Percentiles rank a stretch among this genome's conserved stretches.
phyloP scores from a whole-genome alignment of 352 stramenopile genomes.

The Pythium phragmitis region DNA sequence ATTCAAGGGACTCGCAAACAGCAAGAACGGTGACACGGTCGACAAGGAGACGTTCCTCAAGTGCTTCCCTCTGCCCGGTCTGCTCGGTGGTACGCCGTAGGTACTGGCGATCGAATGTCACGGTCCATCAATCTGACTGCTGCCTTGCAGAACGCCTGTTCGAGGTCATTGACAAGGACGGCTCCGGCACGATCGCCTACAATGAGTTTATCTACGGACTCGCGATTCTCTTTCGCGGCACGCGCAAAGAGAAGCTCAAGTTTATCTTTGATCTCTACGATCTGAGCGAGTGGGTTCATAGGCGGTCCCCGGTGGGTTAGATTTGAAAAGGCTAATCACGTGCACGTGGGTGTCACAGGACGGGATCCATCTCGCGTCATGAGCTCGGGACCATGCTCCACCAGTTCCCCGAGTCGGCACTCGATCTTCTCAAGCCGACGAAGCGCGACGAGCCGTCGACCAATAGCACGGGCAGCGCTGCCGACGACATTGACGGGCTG shows the following conservation, averaged over 20 bases:
- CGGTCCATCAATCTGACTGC: neutral
- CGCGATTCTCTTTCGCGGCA: slow-evolving; percentile 82
- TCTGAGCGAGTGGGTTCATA: slow-evolving; percentile 57
- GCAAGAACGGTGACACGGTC: slow-evolving; percentile 63
- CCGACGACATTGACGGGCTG: slow-evolving; percentile 76
- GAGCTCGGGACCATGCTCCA: slow-evolving; percentile 86
- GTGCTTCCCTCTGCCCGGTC: slow-evolving; percentile 89
- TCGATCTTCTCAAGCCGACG: slow-evolving; percentile 58
- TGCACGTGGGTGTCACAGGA: slow-evolving; percentile 31
- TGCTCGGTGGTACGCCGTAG: slow-evolving; percentile 64
- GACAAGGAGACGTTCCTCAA: slow-evolving; percentile 95
- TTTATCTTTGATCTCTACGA: slow-evolving; percentile 95
- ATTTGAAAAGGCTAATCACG: neutral
- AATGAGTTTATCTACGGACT: slow-evolving; percentile 92
- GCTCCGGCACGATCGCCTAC: slow-evolving; percentile 85
- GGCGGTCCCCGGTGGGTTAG: neutral
- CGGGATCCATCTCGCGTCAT: slow-evolving; percentile 82
- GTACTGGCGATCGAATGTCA: neutral
- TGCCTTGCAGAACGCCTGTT: slow-evolving; percentile 80
- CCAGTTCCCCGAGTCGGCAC: slow-evolving; percentile 74
- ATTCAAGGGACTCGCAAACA: slow-evolving; percentile 71
- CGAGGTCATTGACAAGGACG: slow-evolving; percentile 90
- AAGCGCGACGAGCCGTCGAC: slow-evolving; percentile 29
- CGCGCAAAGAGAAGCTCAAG: slow-evolving; percentile 88
- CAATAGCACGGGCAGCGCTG: slow-evolving; percentile 29